Percentiles rank a stretch among this genome's conserved stretches.
These are phyloP conservation scores for Picochlorum sp. DNA, from an alignment of 139 green algal genomes.

Conservation along the genomic window DNA sequence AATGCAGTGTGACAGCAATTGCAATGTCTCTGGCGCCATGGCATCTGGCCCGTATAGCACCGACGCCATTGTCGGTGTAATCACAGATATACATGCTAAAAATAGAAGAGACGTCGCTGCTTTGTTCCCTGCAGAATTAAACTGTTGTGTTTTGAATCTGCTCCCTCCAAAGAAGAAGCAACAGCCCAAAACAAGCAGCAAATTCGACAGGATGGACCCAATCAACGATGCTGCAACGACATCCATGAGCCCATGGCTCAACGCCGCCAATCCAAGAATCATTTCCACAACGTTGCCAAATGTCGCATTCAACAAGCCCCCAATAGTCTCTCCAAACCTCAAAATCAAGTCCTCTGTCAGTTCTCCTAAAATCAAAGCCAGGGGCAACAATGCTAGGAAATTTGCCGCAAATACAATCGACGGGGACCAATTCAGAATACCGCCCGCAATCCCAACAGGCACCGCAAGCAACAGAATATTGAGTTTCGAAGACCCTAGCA, in stretches of 20 bases:
- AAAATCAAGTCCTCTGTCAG: conserved; percentile 81
- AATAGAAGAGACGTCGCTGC: conserved; percentile 68
- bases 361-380: conserved; percentile 80
- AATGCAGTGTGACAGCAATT: conserved; percentile 44
- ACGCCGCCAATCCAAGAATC: conserved; percentile 76
- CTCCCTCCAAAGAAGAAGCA: conserved; percentile 77
- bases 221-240: conserved; percentile 76
- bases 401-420: conserved; percentile 54
- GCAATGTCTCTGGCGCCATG: conserved; percentile 22
- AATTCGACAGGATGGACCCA: conserved; percentile 80
- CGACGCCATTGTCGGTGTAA: conserved; percentile 56
- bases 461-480: conserved; percentile 65
- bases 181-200: conserved; percentile 78
- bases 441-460: conserved; percentile 47
- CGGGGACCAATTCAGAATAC: conserved; percentile 30
- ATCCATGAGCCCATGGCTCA: conserved; percentile 59
- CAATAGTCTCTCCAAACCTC: conserved; percentile 54
- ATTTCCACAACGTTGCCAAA: conserved; percentile 94
- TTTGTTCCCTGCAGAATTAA: conserved; percentile 61
- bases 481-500: conserved; percentile 44
- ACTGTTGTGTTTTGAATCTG: conserved; percentile 59
- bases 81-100: conserved; percentile 64
- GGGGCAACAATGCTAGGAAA: conserved; percentile 68
- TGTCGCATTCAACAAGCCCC: conserved; percentile 76
- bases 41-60: conserved; percentile 26